Conservation (phyloP, 2,329 filamentous ascomycete genomes). For the Scedosporium boydii region DNA sequence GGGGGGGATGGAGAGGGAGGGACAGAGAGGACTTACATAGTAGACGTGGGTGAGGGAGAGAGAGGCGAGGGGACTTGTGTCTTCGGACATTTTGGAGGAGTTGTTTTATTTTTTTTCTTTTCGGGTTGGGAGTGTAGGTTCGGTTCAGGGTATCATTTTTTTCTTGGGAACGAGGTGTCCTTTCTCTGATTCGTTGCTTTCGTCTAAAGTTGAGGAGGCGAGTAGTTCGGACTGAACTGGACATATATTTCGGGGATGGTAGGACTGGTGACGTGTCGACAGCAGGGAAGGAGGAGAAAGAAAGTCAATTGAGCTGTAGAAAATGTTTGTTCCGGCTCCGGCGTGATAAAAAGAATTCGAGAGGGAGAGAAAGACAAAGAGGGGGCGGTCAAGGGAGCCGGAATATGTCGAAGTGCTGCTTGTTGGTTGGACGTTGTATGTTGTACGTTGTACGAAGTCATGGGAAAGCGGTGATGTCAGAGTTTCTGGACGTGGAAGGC, state of each 20-base stretch:
- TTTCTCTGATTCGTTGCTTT: neutral
- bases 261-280: no score
- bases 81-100: conserved; percentile 11
- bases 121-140: neutral
- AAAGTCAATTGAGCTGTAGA: neutral
- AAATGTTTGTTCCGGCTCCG: neutral
- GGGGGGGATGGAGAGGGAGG: neutral
- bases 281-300: neutral
- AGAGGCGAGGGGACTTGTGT: conserved; percentile 60
- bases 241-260: no score
- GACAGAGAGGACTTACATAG: conserved; percentile 56
- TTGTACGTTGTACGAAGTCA: no score
- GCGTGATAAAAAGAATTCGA: neutral
- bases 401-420: no score
- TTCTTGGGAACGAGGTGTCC: no score
- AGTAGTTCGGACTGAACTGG: no score
- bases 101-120: neutral
- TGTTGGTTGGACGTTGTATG: no score
- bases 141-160: neutral
- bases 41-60: conserved; percentile 92
- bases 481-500: no score
- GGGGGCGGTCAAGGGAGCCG: no score
- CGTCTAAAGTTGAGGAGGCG: neutral
- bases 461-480: no score
- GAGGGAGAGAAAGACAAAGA: neutral